Evolutionary conservation across 148 eudicot species (phyloP).

Genomic region (Cornus suecica): DNA sequence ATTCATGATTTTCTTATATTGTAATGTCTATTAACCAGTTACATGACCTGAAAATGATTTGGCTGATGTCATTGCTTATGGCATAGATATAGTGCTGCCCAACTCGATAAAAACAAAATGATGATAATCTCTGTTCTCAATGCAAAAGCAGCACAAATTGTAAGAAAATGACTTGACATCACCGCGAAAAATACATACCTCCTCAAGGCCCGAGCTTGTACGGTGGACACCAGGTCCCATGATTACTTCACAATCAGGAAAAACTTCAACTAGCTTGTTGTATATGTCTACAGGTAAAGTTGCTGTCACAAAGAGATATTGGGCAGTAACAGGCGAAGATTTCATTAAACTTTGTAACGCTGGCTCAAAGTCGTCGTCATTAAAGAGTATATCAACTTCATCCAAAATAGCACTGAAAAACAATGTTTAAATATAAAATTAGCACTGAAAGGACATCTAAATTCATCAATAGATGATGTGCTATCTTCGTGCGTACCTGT

Average conservation of each 20-base stretch:
- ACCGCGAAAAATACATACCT: conserved; percentile 41
- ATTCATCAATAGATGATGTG: background rate
- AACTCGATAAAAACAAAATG: background rate
- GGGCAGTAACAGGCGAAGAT: conserved; percentile 64
- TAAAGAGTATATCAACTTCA: conserved; percentile 90
- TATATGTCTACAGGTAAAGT: conserved; percentile 82
- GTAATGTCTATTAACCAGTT: too few species aligned
- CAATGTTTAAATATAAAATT: conserved; percentile 3
- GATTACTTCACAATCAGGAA: conserved; percentile 88
- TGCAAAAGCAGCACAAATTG: background rate
- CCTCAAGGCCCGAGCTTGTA: conserved; percentile 88
- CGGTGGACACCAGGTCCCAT: conserved; percentile 98
- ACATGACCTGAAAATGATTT: too few species aligned
- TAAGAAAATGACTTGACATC: background rate
- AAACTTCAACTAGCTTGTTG: conserved; percentile 76
- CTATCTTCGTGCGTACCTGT: background rate
- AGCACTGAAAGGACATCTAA: background rate
- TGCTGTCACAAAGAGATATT: conserved; percentile 95
- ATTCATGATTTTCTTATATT: too few species aligned
- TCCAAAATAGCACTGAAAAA: conserved; percentile 83
- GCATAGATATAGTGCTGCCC: too few species aligned
- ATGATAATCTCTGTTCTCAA: background rate
- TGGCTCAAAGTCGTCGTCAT: conserved; percentile 79
- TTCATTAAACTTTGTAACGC: conserved; percentile 69
- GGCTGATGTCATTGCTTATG: too few species aligned